These are phyloP conservation scores for Macrolepiota albuminosa DNA, from an alignment of 768 basidiomycete species.

Conservation along the genomic window DNA sequence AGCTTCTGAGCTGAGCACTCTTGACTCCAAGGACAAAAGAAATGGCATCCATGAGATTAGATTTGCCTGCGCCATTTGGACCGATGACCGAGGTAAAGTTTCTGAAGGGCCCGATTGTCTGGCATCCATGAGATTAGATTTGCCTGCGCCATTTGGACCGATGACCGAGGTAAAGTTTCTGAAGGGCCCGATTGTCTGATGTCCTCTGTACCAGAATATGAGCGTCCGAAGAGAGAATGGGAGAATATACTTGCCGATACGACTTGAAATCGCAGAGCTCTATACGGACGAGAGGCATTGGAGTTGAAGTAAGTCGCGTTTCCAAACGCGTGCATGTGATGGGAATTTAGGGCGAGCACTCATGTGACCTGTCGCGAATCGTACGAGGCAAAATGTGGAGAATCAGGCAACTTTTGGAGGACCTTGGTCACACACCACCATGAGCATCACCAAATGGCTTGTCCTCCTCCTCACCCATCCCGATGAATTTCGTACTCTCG, in stretches of 20 bases:
- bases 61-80: slow-evolving; percentile 98
- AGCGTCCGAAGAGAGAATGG: background rate
- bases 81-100: slow-evolving; percentile 96
- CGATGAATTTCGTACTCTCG: slow-evolving; percentile 73
- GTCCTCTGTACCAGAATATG: slow-evolving; percentile 41
- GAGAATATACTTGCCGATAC: slow-evolving; percentile 48
- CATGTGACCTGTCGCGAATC: slow-evolving; percentile 13
- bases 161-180: slow-evolving; percentile 93
- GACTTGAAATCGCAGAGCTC: slow-evolving; percentile 98
- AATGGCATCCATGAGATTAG: slow-evolving; percentile 99
- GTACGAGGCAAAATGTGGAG: slow-evolving; percentile 7
- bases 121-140: slow-evolving; percentile 91
- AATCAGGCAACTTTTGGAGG: slow-evolving; percentile 12
- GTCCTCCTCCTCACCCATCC: slow-evolving; percentile 74
- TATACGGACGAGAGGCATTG: slow-evolving; percentile 79
- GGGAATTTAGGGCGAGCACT: slow-evolving; percentile 4
- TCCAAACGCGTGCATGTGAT: slow-evolving; percentile 10
- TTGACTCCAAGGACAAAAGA: slow-evolving; percentile 98
- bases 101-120: slow-evolving; percentile 86
- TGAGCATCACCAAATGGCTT: slow-evolving; percentile 60
- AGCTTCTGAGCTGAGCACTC: slow-evolving; percentile 87
- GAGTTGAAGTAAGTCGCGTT: background rate
- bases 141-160: slow-evolving; percentile 98
- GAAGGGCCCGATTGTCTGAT: slow-evolving; percentile 88
- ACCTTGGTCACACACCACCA: slow-evolving; percentile 17